A percentile compares a stretch with the other conserved stretches of the same genome.
phyloP scores from a whole-genome alignment of 2,329 filamentous ascomycete genomes.

The Beauveria australis region DNA sequence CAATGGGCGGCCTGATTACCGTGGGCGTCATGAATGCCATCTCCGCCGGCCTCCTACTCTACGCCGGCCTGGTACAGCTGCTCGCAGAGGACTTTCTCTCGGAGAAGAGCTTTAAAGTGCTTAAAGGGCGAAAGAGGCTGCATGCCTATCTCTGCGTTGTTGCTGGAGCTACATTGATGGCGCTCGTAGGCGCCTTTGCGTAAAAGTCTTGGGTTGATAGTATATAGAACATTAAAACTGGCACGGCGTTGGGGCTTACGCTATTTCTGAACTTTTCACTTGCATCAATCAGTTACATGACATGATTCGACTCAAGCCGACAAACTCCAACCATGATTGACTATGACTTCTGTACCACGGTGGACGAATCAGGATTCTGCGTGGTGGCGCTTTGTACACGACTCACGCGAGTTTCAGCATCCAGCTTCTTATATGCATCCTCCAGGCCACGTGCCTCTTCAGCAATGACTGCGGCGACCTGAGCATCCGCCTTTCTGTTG shows the following conservation, averaged over 20 bases:
- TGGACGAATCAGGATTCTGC: neutral
- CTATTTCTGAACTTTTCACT: neutral
- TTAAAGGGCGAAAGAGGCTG: constrained; percentile 53
- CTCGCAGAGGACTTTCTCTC: constrained; percentile 77
- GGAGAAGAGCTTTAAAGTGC: constrained; percentile 62
- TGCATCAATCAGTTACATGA: neutral
- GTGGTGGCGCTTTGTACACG: neutral
- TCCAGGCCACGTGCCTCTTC: neutral
- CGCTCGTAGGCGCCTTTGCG: constrained; percentile 64
- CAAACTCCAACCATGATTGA: neutral
- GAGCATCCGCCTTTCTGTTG: constrained; percentile 9
- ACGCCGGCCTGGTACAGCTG: constrained; percentile 76
- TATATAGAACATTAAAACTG: neutral
- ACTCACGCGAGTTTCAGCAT: neutral
- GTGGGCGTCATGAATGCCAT: constrained; percentile 86
- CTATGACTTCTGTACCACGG: neutral
- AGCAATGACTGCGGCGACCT: neutral
- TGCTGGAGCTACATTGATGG: constrained; percentile 60
- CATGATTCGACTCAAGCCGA: neutral
- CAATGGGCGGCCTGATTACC: constrained; percentile 66
- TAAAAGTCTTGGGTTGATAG: constrained; percentile 22
- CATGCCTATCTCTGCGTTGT: constrained; percentile 57
- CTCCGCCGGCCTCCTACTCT: constrained; percentile 69
- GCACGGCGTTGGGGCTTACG: constrained; percentile 4
- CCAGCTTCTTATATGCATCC: neutral